Evolutionary conservation across 148 eudicot genomes (phyloP).

Genomic region (Polygonum maritimum): DNA sequence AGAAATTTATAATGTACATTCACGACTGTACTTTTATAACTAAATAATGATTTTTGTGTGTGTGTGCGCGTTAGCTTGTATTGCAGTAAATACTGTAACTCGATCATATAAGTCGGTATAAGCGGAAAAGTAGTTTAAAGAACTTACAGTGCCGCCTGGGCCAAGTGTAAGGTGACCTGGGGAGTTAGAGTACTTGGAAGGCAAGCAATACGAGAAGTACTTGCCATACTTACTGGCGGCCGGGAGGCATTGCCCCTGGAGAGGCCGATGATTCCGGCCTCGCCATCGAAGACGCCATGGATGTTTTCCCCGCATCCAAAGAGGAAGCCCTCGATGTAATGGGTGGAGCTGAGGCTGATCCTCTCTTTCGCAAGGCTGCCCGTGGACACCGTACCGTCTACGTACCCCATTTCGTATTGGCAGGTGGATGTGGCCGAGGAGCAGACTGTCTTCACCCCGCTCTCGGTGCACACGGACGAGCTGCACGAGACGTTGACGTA

Average conservation of each 20-base stretch:
- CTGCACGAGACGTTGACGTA: constrained; percentile 48
- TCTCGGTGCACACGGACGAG: constrained; percentile 37
- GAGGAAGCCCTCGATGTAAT: constrained; percentile 4
- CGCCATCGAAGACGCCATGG: constrained; percentile 13
- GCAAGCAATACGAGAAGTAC: constrained; percentile 21
- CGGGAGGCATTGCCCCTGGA: constrained; percentile 6
- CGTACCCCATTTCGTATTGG: constrained; percentile 50
- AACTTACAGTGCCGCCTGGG: constrained; percentile 7
- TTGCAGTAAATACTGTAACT: no score
- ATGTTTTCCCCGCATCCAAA: constrained; percentile 23
- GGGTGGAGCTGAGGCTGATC: neutral
- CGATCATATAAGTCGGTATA: no score
- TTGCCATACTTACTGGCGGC: constrained; percentile 16
- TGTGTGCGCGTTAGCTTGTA: no score
- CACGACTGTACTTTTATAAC: no score
- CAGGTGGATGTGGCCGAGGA: constrained; percentile 27
- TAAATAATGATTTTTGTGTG: no score
- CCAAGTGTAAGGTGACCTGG: constrained; percentile 18
- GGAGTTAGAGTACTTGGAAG: neutral
- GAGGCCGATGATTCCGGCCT: constrained; percentile 20
- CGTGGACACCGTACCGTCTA: constrained; percentile 48
- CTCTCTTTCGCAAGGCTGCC: constrained; percentile 24
- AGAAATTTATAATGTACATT: no score
- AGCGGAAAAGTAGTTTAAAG: neutral
- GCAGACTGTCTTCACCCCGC: constrained; percentile 44